A percentile compares a stretch with the other conserved stretches of the same genome.
Evolutionary conservation across 208 protist genomes (phyloP).

Genomic region (Leishmania gerbilli): DNA sequence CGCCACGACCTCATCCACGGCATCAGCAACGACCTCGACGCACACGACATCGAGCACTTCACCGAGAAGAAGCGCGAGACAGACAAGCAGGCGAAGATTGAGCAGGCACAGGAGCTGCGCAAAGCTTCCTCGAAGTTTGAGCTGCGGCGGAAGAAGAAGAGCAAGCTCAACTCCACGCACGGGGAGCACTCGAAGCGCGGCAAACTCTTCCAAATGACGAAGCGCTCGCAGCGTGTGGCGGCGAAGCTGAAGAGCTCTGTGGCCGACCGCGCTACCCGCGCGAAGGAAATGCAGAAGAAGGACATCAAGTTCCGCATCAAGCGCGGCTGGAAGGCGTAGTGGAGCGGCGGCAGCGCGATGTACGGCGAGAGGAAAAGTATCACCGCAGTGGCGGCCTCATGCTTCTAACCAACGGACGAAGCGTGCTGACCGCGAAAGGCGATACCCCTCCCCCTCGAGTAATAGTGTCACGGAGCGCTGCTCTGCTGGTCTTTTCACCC

Average conservation of each 20-base stretch:
- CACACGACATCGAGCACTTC: conserved; percentile 89
- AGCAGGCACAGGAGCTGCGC: conserved; percentile 75
- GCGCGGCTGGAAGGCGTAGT: conserved; percentile 89
- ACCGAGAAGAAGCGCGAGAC: conserved; percentile 74
- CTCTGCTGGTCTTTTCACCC: background rate
- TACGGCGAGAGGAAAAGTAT: background rate
- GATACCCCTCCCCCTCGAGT: background rate
- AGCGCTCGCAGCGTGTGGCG: conserved; percentile 83
- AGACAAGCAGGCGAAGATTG: conserved; percentile 88
- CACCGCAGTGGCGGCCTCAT: background rate
- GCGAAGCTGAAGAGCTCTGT: conserved; percentile 87
- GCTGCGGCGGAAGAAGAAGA: conserved; percentile 90
- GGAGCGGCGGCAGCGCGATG: background rate
- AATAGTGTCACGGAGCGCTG: background rate
- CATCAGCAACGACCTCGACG: conserved; percentile 74
- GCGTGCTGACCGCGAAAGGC: background rate
- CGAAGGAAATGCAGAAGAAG: conserved; percentile 93
- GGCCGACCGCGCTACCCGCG: conserved; percentile 57
- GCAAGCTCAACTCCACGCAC: conserved; percentile 88
- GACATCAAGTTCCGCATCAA: conserved; percentile 94
- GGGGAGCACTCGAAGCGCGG: conserved; percentile 86
- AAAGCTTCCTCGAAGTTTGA: conserved; percentile 87
- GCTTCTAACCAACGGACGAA: background rate
- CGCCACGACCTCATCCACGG: conserved; percentile 79
- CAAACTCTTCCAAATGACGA: conserved; percentile 93